Evolutionary conservation across 345 rosid species (phyloP).

Genomic region (Gynandropsis gynandra): DNA sequence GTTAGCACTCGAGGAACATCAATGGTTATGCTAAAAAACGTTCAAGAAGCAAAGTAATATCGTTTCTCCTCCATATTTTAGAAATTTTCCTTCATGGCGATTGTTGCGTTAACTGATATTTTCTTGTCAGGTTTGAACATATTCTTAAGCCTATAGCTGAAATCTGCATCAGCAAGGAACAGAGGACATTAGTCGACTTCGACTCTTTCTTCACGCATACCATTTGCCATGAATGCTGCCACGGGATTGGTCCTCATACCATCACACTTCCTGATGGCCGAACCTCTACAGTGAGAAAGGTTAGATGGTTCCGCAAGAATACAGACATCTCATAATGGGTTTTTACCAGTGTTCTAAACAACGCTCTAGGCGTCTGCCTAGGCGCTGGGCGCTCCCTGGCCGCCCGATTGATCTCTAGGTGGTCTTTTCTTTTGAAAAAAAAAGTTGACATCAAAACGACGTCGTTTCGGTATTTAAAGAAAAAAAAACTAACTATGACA

Average conservation of each 20-base stretch:
- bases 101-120: background rate
- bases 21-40: constrained; percentile 92
- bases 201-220: constrained; percentile 92
- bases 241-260: constrained; percentile 93
- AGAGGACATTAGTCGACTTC: constrained; percentile 72
- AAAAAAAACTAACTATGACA: too few relatives aligned
- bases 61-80: constrained; percentile 15
- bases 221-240: constrained; percentile 94
- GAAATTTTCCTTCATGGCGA: background rate
- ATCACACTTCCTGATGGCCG: constrained; percentile 84
- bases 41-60: constrained; percentile 75
- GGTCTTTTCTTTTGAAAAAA: too few relatives aligned
- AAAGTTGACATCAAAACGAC: too few relatives aligned
- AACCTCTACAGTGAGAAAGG: constrained; percentile 83
- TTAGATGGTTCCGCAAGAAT: constrained; percentile 23
- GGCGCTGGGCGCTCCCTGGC: too few relatives aligned
- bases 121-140: constrained; percentile 58
- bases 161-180: constrained; percentile 56
- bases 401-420: too few relatives aligned
- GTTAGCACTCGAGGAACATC: constrained; percentile 92
- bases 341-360: background rate
- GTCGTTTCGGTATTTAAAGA: too few relatives aligned
- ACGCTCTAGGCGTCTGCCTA: too few relatives aligned
- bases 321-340: background rate
- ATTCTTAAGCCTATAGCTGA: constrained; percentile 85